Evolutionary conservation across 2,329 filamentous ascomycete genomes (phyloP).

Genomic region (Podosphaera xanthii): DNA sequence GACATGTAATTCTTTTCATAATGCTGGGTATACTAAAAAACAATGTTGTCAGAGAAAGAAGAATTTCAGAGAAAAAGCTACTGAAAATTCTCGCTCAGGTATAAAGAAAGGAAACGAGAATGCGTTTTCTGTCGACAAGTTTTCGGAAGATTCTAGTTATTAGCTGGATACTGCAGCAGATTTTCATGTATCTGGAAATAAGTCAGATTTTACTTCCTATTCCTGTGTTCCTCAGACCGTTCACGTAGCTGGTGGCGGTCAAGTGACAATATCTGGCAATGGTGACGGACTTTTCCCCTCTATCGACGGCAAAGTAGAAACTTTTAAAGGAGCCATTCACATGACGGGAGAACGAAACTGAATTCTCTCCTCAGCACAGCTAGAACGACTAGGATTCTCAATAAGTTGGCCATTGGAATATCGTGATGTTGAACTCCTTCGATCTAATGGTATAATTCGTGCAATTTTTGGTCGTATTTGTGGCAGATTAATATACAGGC

Average conservation of each 20-base stretch:
- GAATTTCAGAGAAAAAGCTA: not conserved
- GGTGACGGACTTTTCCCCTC: not conserved
- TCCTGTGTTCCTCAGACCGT: not conserved
- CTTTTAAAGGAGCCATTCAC: not conserved
- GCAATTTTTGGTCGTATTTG: not conserved
- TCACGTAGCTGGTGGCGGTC: not conserved
- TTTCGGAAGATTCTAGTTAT: not conserved
- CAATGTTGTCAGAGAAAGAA: no score
- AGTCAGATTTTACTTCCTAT: not conserved
- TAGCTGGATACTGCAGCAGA: not conserved
- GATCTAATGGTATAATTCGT: not conserved
- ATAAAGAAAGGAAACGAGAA: not conserved
- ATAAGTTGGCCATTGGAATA: not conserved
- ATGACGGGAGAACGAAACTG: not conserved
- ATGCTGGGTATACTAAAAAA: not conserved
- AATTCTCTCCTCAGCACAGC: not conserved
- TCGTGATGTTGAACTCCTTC: not conserved
- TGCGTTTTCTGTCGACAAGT: not conserved
- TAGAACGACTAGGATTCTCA: not conserved
- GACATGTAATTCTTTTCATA: not conserved
- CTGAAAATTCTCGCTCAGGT: not conserved
- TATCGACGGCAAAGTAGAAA: not conserved
- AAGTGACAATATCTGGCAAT: not conserved
- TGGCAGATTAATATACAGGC: not conserved
- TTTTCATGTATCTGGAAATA: not conserved